A percentile compares a stretch with the other conserved stretches of the same genome.
These are phyloP conservation scores for Aspergillus sp. DNA, from an alignment of 2,329 filamentous ascomycete genomes.

Conservation along the genomic window DNA sequence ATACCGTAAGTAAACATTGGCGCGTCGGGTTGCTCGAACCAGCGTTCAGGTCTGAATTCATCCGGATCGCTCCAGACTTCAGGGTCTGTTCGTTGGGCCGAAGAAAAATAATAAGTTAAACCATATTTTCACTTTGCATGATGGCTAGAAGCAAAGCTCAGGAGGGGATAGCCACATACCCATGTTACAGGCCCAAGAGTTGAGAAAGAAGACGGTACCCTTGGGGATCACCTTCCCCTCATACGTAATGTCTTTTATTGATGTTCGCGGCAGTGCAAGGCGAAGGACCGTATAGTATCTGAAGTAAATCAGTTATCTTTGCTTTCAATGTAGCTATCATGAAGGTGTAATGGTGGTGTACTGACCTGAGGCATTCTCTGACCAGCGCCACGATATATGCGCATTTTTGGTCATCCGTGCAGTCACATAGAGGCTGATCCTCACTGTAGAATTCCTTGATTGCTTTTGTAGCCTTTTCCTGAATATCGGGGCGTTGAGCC, in stretches of 20 bases:
- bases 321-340: not conserved
- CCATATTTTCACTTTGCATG: not conserved
- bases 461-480: conserved; percentile 58
- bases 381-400: conserved; percentile 64
- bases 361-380: conserved; percentile 58
- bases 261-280: conserved; percentile 61
- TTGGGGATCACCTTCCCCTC: conserved; percentile 59
- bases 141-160: not conserved
- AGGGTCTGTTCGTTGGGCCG: conserved; percentile 40
- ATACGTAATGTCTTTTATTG: conserved; percentile 60
- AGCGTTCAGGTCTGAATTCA: conserved; percentile 61
- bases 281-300: conserved; percentile 64
- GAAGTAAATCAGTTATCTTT: not conserved
- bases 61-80: conserved; percentile 60
- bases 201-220: conserved; percentile 65
- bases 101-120: not conserved
- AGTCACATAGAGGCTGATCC: conserved; percentile 59
- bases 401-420: conserved; percentile 63
- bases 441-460: conserved; percentile 56
- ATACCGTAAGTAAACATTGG: conserved; percentile 66
- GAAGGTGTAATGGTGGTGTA: not conserved
- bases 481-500: conserved; percentile 60
- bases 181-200: conserved; percentile 70
- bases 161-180: conserved; percentile 43
- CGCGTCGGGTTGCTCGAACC: conserved; percentile 63